A percentile compares a stretch with the other conserved stretches of the same genome.
Evolutionary conservation across 257 asterid genomes (phyloP).

Genomic region (Solanum chmielewskii): DNA sequence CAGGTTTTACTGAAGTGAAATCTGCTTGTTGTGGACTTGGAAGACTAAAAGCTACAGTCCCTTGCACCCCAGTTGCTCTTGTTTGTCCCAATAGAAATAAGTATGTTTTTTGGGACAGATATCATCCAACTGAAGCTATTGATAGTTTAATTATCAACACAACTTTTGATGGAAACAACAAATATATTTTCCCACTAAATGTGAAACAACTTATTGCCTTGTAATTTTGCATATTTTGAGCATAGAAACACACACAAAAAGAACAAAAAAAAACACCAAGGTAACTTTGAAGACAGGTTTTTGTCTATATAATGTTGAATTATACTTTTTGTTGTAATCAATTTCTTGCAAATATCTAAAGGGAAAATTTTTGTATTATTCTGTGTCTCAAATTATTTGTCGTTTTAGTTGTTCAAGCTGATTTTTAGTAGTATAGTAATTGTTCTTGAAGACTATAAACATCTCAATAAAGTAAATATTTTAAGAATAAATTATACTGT

Average conservation of each 20-base stretch:
- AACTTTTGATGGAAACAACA: constrained; percentile 19
- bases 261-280: no score
- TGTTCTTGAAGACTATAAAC: neutral
- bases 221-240: neutral
- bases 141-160: constrained; percentile 23
- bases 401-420: no score
- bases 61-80: constrained; percentile 55
- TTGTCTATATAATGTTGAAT: neutral
- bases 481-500: no score
- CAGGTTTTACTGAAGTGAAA: constrained; percentile 57
- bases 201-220: constrained; percentile 38
- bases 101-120: constrained; percentile 71
- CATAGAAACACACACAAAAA: no score
- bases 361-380: neutral
- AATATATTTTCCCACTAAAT: constrained; percentile 32
- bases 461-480: no score
- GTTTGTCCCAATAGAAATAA: constrained; percentile 41
- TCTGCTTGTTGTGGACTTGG: constrained; percentile 85
- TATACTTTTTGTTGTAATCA: neutral
- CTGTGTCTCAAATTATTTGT: neutral
- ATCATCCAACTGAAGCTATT: constrained; percentile 72
- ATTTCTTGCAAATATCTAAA: neutral
- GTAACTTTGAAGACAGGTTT: neutral
- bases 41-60: constrained; percentile 40
- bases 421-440: no score